Percentiles rank a stretch among this genome's conserved stretches.
Evolutionary conservation across 768 basidiomycete species (phyloP).

Genomic region (Pseudohyphozyma bogoriensis): DNA sequence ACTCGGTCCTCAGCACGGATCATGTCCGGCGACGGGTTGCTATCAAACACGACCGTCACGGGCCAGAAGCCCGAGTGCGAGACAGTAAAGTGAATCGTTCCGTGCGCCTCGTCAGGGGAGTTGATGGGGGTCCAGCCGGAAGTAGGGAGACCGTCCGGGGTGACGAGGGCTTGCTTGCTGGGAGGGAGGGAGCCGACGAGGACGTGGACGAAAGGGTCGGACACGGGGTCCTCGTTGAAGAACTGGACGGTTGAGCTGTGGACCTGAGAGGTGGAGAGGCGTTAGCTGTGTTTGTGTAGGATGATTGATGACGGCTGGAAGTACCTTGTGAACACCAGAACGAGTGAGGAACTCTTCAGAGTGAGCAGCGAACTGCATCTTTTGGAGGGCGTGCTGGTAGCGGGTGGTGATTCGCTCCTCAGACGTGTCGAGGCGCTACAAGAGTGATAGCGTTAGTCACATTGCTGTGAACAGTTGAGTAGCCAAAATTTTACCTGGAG

Average conservation of each 20-base stretch:
- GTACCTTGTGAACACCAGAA: conserved; percentile 18
- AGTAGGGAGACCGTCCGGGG: conserved; percentile 1
- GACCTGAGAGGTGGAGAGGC: background rate
- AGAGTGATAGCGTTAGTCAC: too few relatives aligned
- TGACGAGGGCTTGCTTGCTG: background rate
- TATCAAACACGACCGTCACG: conserved; percentile 25
- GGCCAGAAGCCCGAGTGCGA: conserved; percentile 17
- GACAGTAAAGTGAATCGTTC: background rate
- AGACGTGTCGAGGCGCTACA: conserved; percentile 21
- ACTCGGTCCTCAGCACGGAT: conserved; percentile 17
- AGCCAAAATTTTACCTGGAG: too few relatives aligned
- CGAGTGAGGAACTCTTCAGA: conserved; percentile 22
- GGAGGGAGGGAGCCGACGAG: conserved; percentile 23
- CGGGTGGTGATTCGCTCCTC: conserved; percentile 24
- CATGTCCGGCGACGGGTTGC: conserved; percentile 15
- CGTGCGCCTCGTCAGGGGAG: background rate
- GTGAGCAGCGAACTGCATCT: conserved; percentile 23
- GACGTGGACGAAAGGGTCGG: conserved; percentile 25
- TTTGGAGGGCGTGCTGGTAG: conserved; percentile 17
- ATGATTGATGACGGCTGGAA: background rate
- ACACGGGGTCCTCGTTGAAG: conserved; percentile 24
- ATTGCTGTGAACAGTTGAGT: too few relatives aligned
- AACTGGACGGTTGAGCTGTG: conserved; percentile 27
- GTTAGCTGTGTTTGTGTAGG: background rate
- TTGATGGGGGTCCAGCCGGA: background rate